phyloP scores from a whole-genome alignment of 2,329 filamentous ascomycete genomes.

The Lachnellula arida region DNA sequence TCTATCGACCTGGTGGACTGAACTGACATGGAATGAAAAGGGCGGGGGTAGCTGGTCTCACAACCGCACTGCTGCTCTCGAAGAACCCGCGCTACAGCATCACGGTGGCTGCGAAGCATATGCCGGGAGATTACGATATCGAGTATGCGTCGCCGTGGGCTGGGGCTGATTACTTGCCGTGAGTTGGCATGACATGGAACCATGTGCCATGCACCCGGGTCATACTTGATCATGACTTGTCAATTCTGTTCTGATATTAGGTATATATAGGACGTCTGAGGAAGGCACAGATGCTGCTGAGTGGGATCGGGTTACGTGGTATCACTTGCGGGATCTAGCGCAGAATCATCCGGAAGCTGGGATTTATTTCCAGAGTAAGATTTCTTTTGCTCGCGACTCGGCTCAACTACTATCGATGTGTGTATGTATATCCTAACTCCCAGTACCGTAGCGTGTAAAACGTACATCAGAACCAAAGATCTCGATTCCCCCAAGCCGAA shows the following conservation, averaged over 20 bases:
- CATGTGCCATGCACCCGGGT: not conserved
- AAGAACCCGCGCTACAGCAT: constrained; percentile 50
- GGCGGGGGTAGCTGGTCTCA: constrained; percentile 61
- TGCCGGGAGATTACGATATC: constrained; percentile 87
- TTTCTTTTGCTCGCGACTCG: not conserved
- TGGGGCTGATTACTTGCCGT: constrained; percentile 59
- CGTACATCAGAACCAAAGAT: constrained; percentile 5
- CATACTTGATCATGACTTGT: too few species aligned
- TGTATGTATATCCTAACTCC: constrained; percentile 33
- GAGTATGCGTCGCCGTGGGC: constrained; percentile 89
- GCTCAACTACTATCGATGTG: too few species aligned
- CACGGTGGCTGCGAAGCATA: constrained; percentile 75
- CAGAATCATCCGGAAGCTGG: constrained; percentile 59
- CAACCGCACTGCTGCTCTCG: constrained; percentile 57
- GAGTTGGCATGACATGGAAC: not conserved
- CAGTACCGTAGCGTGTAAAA: not conserved
- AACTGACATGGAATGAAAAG: too few species aligned
- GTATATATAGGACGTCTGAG: not conserved
- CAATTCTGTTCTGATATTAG: too few species aligned
- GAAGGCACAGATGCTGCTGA: constrained; percentile 32
- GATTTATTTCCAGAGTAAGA: constrained; percentile 67
- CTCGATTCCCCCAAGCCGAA: not conserved
- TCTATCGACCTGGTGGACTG: too few species aligned
- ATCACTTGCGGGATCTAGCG: constrained; percentile 6
- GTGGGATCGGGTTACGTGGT: constrained; percentile 40